Percentiles rank a stretch among this genome's conserved stretches.
These are phyloP conservation scores for Rutstroemia sp. DNA, from an alignment of 2,329 filamentous ascomycete species.

Conservation along the genomic window DNA sequence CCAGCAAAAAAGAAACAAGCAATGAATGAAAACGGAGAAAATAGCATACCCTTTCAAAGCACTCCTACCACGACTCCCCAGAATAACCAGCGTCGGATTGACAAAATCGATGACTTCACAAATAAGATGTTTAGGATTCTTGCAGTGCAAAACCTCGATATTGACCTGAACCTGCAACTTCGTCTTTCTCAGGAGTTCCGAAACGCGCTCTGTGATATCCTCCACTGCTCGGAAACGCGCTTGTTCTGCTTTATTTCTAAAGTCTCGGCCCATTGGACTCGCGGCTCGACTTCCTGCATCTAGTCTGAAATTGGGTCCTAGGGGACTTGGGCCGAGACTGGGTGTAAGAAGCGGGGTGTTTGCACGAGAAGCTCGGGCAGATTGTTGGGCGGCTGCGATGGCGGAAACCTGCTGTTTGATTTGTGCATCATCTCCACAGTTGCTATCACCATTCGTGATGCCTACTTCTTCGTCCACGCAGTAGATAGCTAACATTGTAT, in stretches of 20 bases:
- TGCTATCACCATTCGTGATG: conserved; percentile 34
- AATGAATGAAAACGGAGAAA: conserved; percentile 6
- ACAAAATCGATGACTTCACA: conserved; percentile 95
- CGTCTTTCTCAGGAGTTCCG: conserved; percentile 84
- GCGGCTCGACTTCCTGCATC: conserved; percentile 20
- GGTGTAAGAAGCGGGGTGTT: conserved; percentile 20
- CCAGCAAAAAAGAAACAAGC: background rate
- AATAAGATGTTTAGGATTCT: conserved; percentile 92
- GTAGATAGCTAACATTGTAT: conserved; percentile 88
- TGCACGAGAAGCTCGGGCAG: conserved; percentile 15
- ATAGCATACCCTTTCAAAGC: conserved; percentile 76
- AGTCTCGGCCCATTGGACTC: conserved; percentile 35
- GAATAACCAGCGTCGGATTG: conserved; percentile 83
- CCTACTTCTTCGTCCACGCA: conserved; percentile 83
- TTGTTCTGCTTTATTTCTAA: conserved; percentile 56
- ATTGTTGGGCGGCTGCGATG: conserved; percentile 47
- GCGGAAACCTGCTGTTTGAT: conserved; percentile 71
- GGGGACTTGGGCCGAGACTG: conserved; percentile 15
- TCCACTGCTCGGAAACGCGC: conserved; percentile 77
- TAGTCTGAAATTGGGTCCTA: conserved; percentile 18
- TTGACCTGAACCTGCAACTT: conserved; percentile 87
- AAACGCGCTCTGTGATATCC: conserved; percentile 74
- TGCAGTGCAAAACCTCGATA: conserved; percentile 96
- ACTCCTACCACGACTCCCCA: conserved; percentile 85
- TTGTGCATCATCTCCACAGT: conserved; percentile 54